Base-by-base conservation (phyloP, 345 rosid genomes). In the Punica granatum region DNA sequence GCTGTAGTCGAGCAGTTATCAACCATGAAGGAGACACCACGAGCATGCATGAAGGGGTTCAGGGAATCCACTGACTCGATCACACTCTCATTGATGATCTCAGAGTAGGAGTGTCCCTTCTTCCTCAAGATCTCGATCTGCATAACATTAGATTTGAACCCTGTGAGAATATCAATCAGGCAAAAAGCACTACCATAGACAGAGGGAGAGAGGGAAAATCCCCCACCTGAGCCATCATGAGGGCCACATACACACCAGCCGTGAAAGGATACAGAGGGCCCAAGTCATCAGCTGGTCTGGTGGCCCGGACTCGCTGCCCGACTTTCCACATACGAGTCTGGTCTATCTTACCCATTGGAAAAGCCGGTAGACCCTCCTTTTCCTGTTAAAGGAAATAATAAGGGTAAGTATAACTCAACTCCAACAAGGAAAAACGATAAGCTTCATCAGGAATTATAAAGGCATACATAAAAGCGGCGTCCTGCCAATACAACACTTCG, bases 221-320 rank as follows among this genome's bases (percentile, higher is more conserved):
- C 41, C 71, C n/a, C 75, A 89, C 98, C 92, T 92, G 98, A 68
- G 98, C 96, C 98, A 92, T 92, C 98, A 89, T 92, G 70, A 92
- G 77, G 64, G 96, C 98, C 60, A 82, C 94, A 61, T 74, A 92
- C 63, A 92, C 98, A 69, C 96, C 98, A 12, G 94, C 96, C 7
- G 96, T 92, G 80, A 92, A 89, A 39, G 96, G 89, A 69, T 75
- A 75, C 54, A 88, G 71, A 15, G 96, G 94, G 43, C 98, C 98
- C 53, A 92, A 79, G 78, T 92, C 96, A 63, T 87, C 92, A 33
- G 80, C 81, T 34, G 90, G 89, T 41, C 98, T 76, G 7, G 82
- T 21, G 65, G 84, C 78, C 66, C 95, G 74, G 44, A 92, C 96
- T 10, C 70, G 83, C 80, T 89, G 89, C 68, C 98, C 98, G 2